These are phyloP conservation scores for Colletotrichum sp. DNA, from an alignment of 2,329 filamentous ascomycete species.

Conservation along the genomic window DNA sequence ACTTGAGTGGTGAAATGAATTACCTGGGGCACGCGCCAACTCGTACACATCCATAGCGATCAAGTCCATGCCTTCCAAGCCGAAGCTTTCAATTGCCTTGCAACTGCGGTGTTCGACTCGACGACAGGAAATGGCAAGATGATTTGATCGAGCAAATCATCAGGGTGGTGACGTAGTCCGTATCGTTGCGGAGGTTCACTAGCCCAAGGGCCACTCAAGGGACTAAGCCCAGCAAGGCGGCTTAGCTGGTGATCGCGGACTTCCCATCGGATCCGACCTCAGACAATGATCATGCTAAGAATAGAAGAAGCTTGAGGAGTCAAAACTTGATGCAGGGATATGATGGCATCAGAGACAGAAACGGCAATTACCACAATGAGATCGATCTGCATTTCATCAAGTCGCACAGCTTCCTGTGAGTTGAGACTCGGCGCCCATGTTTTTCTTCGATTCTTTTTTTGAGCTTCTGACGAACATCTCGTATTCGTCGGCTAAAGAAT, in stretches of 20 bases:
- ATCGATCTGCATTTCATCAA: background rate
- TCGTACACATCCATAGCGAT: background rate
- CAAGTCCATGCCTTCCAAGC: background rate
- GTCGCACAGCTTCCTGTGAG: background rate
- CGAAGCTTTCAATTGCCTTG: rapidly evolving
- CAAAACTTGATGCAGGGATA: background rate
- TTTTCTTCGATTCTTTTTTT: background rate
- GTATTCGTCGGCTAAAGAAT: background rate
- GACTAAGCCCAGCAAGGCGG: conserved; percentile 39
- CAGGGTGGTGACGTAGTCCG: conserved; percentile 54
- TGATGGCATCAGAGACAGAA: background rate
- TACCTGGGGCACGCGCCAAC: background rate
- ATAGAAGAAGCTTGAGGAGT: background rate
- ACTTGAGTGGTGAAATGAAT: background rate
- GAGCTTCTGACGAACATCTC: background rate
- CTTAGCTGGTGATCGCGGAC: background rate
- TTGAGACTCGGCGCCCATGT: background rate
- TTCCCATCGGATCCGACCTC: background rate
- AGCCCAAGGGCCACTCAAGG: conserved; percentile 55
- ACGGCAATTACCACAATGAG: background rate
- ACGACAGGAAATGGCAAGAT: background rate
- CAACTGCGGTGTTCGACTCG: background rate
- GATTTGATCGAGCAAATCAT: background rate
- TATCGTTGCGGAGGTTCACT: conserved; percentile 57
- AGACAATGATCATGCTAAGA: background rate